Evolutionary conservation across 805 yeast species (phyloP).

Genomic region (Sugiyamaella smithiae): DNA sequence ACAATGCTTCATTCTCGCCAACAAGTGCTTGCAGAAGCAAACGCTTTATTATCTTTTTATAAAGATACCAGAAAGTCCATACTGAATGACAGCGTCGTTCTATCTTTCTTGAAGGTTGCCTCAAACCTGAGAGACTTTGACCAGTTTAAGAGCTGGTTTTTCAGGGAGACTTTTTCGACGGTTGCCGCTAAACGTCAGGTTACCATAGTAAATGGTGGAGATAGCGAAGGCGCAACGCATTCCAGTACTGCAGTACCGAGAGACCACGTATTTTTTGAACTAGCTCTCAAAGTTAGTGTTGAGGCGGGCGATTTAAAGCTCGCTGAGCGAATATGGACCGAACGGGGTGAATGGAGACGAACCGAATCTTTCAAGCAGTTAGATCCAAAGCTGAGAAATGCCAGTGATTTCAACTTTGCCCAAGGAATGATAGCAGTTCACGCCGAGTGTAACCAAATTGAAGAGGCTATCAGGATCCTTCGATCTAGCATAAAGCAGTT

Average conservation of each 20-base stretch:
- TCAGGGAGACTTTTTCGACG: constrained; percentile 37
- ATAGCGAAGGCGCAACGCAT: constrained; percentile 3
- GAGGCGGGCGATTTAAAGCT: constrained; percentile 51
- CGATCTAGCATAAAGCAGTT: constrained; percentile 65
- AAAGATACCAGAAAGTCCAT: constrained; percentile 43
- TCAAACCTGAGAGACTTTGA: constrained; percentile 37
- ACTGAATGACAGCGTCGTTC: constrained; percentile 44
- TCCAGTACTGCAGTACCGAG: constrained; percentile 35
- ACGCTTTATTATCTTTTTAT: constrained; percentile 68
- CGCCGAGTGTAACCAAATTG: constrained; percentile 50
- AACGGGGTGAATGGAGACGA: constrained; percentile 71
- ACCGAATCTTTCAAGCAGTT: constrained; percentile 48
- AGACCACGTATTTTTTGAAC: constrained; percentile 51
- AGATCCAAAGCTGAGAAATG: constrained; percentile 38
- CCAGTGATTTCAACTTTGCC: constrained; percentile 68
- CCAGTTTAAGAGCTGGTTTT: constrained; percentile 38
- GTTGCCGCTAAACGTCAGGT: constrained; percentile 26
- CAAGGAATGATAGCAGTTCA: constrained; percentile 61
- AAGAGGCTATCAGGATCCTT: constrained; percentile 70
- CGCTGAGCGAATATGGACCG: constrained; percentile 70
- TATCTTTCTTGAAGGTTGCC: constrained; percentile 51
- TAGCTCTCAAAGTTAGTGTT: constrained; percentile 66
- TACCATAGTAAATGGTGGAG: constrained; percentile 23
- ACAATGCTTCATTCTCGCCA: constrained; percentile 39
- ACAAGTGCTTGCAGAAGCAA: constrained; percentile 66